Conservation (phyloP, 106 monocot genomes). For the Agapanthus africanus region DNA sequence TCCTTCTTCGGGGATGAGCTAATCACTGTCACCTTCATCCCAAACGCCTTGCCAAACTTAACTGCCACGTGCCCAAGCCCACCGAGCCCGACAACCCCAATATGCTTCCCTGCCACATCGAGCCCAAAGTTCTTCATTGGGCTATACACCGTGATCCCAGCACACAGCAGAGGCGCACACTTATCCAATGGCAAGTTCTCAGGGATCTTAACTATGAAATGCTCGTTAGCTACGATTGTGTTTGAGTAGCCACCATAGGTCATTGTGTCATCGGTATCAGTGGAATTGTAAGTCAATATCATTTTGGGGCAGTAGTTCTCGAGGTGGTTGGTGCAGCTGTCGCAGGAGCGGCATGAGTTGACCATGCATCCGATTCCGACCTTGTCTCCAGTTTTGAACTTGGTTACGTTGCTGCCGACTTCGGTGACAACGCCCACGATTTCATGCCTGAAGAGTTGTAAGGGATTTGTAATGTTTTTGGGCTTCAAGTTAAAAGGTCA, state of each 20-base stretch:
- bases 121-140: conserved; percentile 70
- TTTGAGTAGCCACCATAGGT: conserved; percentile 70
- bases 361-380: conserved; percentile 71
- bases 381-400: conserved; percentile 65
- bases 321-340: conserved; percentile 26
- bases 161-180: conserved; percentile 70
- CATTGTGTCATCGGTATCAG: conserved; percentile 26
- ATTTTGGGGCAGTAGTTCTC: conserved; percentile 59
- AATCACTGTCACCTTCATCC: conserved; percentile 81
- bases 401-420: conserved; percentile 42
- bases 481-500: no score
- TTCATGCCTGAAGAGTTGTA: conserved; percentile 89
- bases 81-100: conserved; percentile 74
- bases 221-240: conserved; percentile 41
- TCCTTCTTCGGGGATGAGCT: conserved; percentile 53
- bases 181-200: conserved; percentile 52
- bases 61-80: conserved; percentile 85
- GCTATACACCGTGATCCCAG: conserved; percentile 63
- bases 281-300: conserved; percentile 37
- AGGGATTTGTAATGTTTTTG: no score
- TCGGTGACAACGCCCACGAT: conserved; percentile 56
- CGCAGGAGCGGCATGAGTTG: conserved; percentile 43
- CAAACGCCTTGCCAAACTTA: conserved; percentile 80
- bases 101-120: conserved; percentile 50
- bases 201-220: conserved; percentile 47